These are phyloP conservation scores for Aspergillus vadensis DNA, from an alignment of 2,329 filamentous ascomycete genomes.

Conservation along the genomic window DNA sequence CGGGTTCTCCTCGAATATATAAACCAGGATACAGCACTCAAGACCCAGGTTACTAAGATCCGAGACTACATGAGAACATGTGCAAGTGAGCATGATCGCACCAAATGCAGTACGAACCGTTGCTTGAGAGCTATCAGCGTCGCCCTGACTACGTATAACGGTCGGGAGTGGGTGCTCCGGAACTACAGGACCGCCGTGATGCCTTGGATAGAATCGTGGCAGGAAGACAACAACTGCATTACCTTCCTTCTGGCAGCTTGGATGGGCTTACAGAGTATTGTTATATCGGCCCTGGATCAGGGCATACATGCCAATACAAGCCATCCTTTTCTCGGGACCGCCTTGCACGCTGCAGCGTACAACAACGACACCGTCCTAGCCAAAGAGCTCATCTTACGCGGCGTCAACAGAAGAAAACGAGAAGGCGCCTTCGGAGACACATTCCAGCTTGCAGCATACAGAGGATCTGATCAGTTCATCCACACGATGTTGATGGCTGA, in stretches of 20 bases:
- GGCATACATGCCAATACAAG: background rate
- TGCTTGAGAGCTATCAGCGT: constrained; percentile 1
- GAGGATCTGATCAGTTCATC: background rate
- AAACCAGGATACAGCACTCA: background rate
- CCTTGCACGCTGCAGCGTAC: constrained; percentile 5
- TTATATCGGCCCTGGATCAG: background rate
- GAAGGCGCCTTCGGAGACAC: constrained; percentile 7
- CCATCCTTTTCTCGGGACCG: background rate
- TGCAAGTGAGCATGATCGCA: background rate
- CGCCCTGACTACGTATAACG: background rate
- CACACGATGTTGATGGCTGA: background rate
- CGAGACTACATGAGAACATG: background rate
- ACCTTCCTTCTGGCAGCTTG: background rate
- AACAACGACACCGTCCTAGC: background rate
- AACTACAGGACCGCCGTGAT: background rate
- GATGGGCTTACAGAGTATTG: background rate
- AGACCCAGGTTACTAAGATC: background rate
- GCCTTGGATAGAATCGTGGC: background rate
- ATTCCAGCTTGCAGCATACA: constrained; percentile 9
- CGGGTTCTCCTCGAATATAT: background rate
- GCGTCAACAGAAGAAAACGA: background rate
- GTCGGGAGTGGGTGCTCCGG: background rate
- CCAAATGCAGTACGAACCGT: background rate
- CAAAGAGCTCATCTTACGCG: background rate
- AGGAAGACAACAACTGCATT: background rate